These are phyloP conservation scores for Clitopilus passeckerianus DNA, from an alignment of 768 basidiomycete species.

Conservation along the genomic window DNA sequence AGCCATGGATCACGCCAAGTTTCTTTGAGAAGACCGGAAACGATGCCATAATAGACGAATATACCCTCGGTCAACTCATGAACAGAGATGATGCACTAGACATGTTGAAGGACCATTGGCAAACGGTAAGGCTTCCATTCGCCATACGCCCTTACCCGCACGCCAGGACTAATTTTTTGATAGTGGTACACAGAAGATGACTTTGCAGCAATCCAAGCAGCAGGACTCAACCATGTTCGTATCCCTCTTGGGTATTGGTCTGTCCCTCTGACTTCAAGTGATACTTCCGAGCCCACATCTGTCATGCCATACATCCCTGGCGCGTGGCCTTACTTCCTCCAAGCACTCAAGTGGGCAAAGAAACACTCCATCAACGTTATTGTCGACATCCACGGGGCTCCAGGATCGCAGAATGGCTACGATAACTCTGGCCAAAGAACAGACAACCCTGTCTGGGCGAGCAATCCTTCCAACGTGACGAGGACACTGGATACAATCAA, in stretches of 20 bases:
- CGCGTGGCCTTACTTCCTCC: slow-evolving; percentile 66
- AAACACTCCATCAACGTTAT: slow-evolving; percentile 62
- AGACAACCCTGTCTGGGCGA: slow-evolving; percentile 49
- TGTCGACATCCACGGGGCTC: slow-evolving; percentile 73
- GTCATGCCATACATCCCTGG: slow-evolving; percentile 54
- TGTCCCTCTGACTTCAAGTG: slow-evolving; percentile 56
- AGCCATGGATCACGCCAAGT: slow-evolving; percentile 81
- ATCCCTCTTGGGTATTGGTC: slow-evolving; percentile 78
- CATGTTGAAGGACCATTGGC: slow-evolving; percentile 51
- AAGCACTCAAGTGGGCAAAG: slow-evolving; percentile 60
- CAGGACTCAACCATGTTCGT: slow-evolving; percentile 72
- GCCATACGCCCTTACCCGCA: neutral
- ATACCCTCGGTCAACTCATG: slow-evolving; percentile 52
- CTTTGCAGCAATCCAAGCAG: slow-evolving; percentile 57
- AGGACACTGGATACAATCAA: slow-evolving; percentile 55
- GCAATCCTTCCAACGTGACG: slow-evolving; percentile 40
- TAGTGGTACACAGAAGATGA: slow-evolving; percentile 68
- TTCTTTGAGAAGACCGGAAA: slow-evolving; percentile 62
- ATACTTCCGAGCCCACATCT: slow-evolving; percentile 40
- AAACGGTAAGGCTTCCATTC: slow-evolving; percentile 30
- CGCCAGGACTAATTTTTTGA: neutral
- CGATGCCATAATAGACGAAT: slow-evolving; percentile 53
- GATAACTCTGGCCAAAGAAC: slow-evolving; percentile 74
- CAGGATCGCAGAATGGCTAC: slow-evolving; percentile 62
- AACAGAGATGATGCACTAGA: slow-evolving; percentile 35